Percentiles rank a stretch among this genome's conserved stretches.
These are phyloP conservation scores for Piloderma croceum DNA, from an alignment of 768 basidiomycete species.

Conservation along the genomic window DNA sequence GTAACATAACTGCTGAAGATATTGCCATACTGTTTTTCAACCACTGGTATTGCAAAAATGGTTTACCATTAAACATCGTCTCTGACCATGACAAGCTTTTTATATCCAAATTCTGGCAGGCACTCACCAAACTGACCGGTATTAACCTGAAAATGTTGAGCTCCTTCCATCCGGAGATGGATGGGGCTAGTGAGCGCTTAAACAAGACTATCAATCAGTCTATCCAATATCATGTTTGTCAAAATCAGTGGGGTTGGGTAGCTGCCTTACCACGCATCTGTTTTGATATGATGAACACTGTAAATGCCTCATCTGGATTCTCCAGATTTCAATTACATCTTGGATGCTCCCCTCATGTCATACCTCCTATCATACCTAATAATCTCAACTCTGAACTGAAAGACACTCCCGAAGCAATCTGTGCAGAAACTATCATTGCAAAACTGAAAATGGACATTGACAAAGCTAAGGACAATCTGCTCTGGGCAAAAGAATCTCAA, in stretches of 20 bases:
- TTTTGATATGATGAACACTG: slow-evolving; percentile 30
- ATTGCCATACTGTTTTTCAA: slow-evolving; percentile 30
- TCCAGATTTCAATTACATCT: slow-evolving; percentile 25
- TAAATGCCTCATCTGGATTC: slow-evolving; percentile 26
- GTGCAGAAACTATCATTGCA: slow-evolving; percentile 4
- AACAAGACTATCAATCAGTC: slow-evolving; percentile 29
- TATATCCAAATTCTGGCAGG: slow-evolving; percentile 27
- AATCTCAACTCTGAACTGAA: background rate
- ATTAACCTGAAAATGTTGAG: slow-evolving; percentile 29
- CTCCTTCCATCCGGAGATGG: slow-evolving; percentile 32
- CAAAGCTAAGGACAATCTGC: slow-evolving; percentile 29
- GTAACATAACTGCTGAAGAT: too few species aligned
- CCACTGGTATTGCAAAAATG: too few species aligned
- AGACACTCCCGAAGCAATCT: background rate
- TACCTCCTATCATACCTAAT: slow-evolving; percentile 19
- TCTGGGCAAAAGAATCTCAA: slow-evolving; percentile 24
- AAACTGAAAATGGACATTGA: slow-evolving; percentile 14
- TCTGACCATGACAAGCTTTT: too few species aligned
- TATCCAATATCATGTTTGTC: slow-evolving; percentile 17
- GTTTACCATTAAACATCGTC: too few species aligned
- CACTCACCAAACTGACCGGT: slow-evolving; percentile 15
- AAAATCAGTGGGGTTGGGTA: slow-evolving; percentile 26
- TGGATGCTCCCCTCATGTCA: slow-evolving; percentile 16
- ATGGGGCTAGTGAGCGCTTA: slow-evolving; percentile 27
- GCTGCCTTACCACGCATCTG: slow-evolving; percentile 18